These are phyloP conservation scores for Pythium biforme DNA, from an alignment of 352 stramenopile genomes.

Conservation along the genomic window DNA sequence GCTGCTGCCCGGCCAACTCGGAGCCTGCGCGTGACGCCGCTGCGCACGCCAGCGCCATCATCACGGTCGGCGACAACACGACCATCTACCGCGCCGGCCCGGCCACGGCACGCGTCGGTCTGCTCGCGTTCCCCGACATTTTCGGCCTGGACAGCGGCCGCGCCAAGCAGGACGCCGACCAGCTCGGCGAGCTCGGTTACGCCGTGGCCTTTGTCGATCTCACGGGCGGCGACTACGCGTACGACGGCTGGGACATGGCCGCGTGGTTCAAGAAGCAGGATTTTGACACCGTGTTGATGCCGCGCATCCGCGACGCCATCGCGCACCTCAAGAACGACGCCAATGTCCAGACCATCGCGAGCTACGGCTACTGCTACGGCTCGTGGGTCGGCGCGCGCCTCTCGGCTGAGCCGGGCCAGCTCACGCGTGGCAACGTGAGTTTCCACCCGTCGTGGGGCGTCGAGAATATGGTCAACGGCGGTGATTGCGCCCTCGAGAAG, in stretches of 20 bases:
- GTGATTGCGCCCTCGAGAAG: constrained; percentile 35
- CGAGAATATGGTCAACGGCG: constrained; percentile 35
- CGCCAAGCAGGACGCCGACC: constrained; percentile 48
- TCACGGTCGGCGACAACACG: constrained; percentile 34
- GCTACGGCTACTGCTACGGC: constrained; percentile 36
- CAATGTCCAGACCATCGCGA: constrained; percentile 19
- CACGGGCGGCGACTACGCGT: constrained; percentile 30
- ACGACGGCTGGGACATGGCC: constrained; percentile 23
- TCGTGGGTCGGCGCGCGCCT: constrained; percentile 28
- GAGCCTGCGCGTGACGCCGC: constrained; percentile 22
- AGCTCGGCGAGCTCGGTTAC: constrained; percentile 46
- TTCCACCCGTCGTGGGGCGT: constrained; percentile 34
- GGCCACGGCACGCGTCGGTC: constrained; percentile 25
- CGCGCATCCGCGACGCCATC: constrained; percentile 31
- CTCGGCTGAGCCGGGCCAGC: constrained; percentile 13
- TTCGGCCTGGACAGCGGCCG: constrained; percentile 50
- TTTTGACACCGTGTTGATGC: constrained; percentile 22
- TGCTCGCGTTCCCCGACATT: constrained; percentile 50
- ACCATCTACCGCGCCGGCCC: constrained; percentile 40
- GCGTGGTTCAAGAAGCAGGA: constrained; percentile 19
- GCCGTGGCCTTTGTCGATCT: constrained; percentile 46
- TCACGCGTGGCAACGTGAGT: constrained; percentile 29
- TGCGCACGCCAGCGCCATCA: constrained; percentile 21
- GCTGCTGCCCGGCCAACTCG: constrained; percentile 42
- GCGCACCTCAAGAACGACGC: constrained; percentile 32